These are phyloP conservation scores for Saccharomyces hybrid DNA, from an alignment of 1,139 yeast genomes.

Conservation along the genomic window DNA sequence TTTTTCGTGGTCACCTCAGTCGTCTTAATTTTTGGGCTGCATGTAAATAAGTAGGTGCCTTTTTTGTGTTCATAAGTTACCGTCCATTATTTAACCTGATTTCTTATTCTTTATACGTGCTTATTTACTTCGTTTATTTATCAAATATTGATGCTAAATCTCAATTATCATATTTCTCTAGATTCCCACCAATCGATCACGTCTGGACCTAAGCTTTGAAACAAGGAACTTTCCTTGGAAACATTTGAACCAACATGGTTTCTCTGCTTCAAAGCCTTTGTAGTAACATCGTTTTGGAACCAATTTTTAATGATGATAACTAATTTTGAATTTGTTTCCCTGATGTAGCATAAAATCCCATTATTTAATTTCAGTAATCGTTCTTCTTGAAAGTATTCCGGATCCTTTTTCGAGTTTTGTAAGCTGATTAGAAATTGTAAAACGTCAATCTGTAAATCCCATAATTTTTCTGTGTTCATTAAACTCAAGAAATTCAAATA, in stretches of 20 bases:
- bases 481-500: constrained; percentile 19
- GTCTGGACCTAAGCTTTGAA: constrained; percentile 20
- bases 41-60: not conserved
- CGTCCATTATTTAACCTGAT: not conserved
- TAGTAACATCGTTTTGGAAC: constrained; percentile 17
- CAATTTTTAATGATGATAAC: constrained; percentile 26
- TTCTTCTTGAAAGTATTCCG: constrained; percentile 17
- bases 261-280: constrained; percentile 1
- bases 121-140: too few species aligned
- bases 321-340: constrained; percentile 13
- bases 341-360: constrained; percentile 28
- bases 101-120: not conserved
- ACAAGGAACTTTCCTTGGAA: constrained; percentile 7
- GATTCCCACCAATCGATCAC: constrained; percentile 23
- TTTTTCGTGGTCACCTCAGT: not conserved
- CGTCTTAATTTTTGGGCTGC: not conserved
- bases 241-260: constrained; percentile 1
- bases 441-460: constrained; percentile 24
- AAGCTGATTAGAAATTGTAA: constrained; percentile 12
- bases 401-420: constrained; percentile 12
- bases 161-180: not conserved
- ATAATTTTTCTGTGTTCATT: constrained; percentile 18
- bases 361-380: constrained; percentile 26
- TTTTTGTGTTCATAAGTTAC: not conserved
- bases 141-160: too few species aligned